Evolutionary conservation across 345 rosid species (phyloP), one percentile per base, ranked within the genome.

Genomic region (Ceriops decandra): DNA sequence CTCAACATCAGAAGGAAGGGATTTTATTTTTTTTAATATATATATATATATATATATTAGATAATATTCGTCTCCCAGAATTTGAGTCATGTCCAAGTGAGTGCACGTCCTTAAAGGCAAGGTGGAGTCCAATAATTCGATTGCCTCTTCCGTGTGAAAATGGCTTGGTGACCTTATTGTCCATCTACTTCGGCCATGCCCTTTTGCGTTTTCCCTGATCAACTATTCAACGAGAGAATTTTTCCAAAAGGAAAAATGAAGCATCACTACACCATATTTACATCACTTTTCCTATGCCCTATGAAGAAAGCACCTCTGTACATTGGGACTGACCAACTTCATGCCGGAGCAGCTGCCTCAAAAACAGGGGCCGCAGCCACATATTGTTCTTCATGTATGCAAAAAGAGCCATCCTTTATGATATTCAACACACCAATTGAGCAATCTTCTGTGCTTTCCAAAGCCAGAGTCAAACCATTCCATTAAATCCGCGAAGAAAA

Each of bases 181-280:
- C 8, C 36, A 33, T 33, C 8, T 6, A 33, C 36, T 33, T 6
- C 36, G 1, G 36, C 36, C 8, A 6, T 6, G 0, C 36, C 36
- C 36, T 6, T 6, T 33, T 33, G 8, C 1, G 6, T 33, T 6
- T 6, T 7, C 36, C 36, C 1, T 33, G 22, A 57, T 21, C 19
- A 46, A 33, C 47, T 13, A 42, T 42, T 2, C 3, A 42, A 2
- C 17, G 13, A 13, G 17, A 13, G 49, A 13, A 15, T 13, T 0
- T 11, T 3, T 42, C 49, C 49, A 13, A 63, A 63, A 2, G 17
- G 31, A 58, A 35, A 49, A 16, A 47, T 66, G 32, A 61, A 66
- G 38, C 47, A 73, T 51, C 76, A 60, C 52, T 73, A 31, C 51
- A 68, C n/a, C 52, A 64, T 68, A 69, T 63, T 62, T 63, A 68